Evolutionary conservation across 345 rosid genomes (phyloP).

Genomic region (Sonneratia alba): DNA sequence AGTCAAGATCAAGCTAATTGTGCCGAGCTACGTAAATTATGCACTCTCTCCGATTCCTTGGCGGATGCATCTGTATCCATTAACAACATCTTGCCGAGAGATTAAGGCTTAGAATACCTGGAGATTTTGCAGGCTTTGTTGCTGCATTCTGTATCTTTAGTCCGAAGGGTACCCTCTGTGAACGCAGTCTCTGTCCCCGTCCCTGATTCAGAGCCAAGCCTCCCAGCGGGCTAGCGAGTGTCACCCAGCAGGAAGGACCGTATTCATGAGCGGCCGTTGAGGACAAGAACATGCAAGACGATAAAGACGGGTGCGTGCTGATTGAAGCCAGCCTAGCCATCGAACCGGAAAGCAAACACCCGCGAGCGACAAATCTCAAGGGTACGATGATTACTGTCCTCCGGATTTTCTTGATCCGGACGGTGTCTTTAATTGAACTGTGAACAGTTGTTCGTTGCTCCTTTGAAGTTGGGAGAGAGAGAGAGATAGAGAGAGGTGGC

Average conservation of each 20-base stretch:
- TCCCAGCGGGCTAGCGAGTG: slow-evolving; percentile 12
- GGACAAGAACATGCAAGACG: slow-evolving; percentile 20
- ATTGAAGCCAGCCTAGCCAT: slow-evolving; percentile 60
- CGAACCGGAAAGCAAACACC: not conserved
- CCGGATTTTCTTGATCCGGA: not conserved
- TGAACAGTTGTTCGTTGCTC: not conserved
- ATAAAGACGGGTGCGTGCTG: slow-evolving; percentile 26
- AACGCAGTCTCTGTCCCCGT: slow-evolving; percentile 15
- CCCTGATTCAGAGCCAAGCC: slow-evolving; percentile 12
- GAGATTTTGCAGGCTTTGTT: slow-evolving; percentile 76
- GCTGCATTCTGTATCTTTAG: slow-evolving; percentile 49
- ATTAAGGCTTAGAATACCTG: slow-evolving; percentile 35
- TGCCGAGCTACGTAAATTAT: not conserved
- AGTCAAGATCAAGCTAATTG: not conserved
- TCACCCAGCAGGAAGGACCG: slow-evolving; percentile 5
- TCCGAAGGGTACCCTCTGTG: slow-evolving; percentile 13
- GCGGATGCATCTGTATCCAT: not conserved
- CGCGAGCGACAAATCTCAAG: not conserved
- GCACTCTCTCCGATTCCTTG: not conserved
- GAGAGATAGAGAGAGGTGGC: slow-evolving; percentile 3
- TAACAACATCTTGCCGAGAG: not conserved
- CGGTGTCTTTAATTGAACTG: not conserved
- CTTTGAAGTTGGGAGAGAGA: not conserved
- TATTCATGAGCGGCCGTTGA: slow-evolving; percentile 19
- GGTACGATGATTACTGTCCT: not conserved